phyloP scores from a whole-genome alignment of 805 yeast genomes.

The Candida multigemmis region DNA sequence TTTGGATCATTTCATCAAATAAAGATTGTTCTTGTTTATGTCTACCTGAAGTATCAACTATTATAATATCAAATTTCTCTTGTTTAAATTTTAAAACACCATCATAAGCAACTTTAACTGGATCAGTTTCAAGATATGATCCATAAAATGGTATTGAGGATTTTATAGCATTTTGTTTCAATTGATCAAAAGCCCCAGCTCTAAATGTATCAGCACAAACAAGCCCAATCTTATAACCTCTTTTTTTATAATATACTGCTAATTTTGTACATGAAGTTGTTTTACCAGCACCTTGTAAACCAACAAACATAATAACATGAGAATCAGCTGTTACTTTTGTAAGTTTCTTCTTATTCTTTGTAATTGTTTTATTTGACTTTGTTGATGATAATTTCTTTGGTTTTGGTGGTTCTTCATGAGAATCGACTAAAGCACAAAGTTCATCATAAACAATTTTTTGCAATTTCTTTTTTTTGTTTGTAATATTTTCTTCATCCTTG shows the following conservation, averaged over 20 bases:
- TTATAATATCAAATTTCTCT: constrained; percentile 86
- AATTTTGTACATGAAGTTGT: constrained; percentile 95
- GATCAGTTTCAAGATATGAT: constrained; percentile 91
- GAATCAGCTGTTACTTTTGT: constrained; percentile 9
- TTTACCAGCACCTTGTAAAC: constrained; percentile 98
- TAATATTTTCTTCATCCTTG: constrained; percentile 41
- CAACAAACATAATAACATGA: constrained; percentile 92
- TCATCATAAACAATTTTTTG: constrained; percentile 95
- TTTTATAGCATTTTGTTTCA: constrained; percentile 94
- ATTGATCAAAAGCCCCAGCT: constrained; percentile 99
- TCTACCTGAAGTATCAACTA: constrained; percentile 97
- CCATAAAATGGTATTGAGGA: constrained; percentile 94
- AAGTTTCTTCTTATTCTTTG: constrained; percentile 6
- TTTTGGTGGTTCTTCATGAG: constrained; percentile 52
- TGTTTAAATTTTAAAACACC: constrained; percentile 89
- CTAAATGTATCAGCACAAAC: constrained; percentile 99
- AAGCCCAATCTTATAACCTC: constrained; percentile 91
- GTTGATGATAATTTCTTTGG: constrained; percentile 63
- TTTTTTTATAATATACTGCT: constrained; percentile 86
- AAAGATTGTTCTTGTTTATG: constrained; percentile 91
- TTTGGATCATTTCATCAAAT: constrained; percentile 92
- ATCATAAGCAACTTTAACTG: constrained; percentile 81
- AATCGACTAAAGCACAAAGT: constrained; percentile 77
- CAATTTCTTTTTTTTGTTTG: constrained; percentile 65
- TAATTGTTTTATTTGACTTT: constrained; percentile 9